Conservation (phyloP, 2,329 filamentous ascomycete species). For the Ophiostoma perfectum region DNA sequence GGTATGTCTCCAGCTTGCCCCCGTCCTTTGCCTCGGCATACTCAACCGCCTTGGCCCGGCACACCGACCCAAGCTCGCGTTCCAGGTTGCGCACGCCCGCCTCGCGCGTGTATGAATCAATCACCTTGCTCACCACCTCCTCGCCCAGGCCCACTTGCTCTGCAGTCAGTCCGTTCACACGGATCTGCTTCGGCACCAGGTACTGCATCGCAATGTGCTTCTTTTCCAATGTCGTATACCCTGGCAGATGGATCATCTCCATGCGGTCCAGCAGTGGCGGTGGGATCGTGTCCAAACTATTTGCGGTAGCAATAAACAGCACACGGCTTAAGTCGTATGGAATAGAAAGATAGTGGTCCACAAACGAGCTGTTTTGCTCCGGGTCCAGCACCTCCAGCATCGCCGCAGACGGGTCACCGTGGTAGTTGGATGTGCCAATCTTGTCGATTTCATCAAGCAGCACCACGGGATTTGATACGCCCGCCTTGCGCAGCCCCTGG, state of each 20-base stretch:
- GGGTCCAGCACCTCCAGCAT: slow-evolving; percentile 98
- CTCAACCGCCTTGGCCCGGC: slow-evolving; percentile 90
- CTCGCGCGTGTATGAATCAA: slow-evolving; percentile 93
- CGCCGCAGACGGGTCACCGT: slow-evolving; percentile 91
- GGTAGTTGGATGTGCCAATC: slow-evolving; percentile 81
- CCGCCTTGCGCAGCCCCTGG: slow-evolving; percentile 89
- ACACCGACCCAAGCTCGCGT: slow-evolving; percentile 90
- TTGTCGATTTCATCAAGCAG: slow-evolving; percentile 98
- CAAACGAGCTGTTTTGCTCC: slow-evolving; percentile 92
- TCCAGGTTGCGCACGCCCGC: slow-evolving; percentile 94
- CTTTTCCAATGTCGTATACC: slow-evolving; percentile 97
- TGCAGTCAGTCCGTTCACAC: slow-evolving; percentile 74
- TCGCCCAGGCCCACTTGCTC: slow-evolving; percentile 72
- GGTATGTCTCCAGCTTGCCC: slow-evolving; percentile 63
- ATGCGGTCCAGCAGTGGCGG: slow-evolving; percentile 91
- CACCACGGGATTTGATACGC: slow-evolving; percentile 91
- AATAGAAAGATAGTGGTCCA: slow-evolving; percentile 93
- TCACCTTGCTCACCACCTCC: slow-evolving; percentile 88
- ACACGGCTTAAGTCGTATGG: slow-evolving; percentile 95
- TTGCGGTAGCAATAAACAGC: slow-evolving; percentile 94
- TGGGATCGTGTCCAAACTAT: slow-evolving; percentile 89
- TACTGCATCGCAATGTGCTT: slow-evolving; percentile 88
- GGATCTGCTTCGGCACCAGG: slow-evolving; percentile 93
- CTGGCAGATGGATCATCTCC: slow-evolving; percentile 89
- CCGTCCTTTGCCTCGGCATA: slow-evolving; percentile 84